These are phyloP conservation scores for Furcasterigmium furcatum DNA, from an alignment of 2,329 filamentous ascomycete genomes.

Conservation along the genomic window DNA sequence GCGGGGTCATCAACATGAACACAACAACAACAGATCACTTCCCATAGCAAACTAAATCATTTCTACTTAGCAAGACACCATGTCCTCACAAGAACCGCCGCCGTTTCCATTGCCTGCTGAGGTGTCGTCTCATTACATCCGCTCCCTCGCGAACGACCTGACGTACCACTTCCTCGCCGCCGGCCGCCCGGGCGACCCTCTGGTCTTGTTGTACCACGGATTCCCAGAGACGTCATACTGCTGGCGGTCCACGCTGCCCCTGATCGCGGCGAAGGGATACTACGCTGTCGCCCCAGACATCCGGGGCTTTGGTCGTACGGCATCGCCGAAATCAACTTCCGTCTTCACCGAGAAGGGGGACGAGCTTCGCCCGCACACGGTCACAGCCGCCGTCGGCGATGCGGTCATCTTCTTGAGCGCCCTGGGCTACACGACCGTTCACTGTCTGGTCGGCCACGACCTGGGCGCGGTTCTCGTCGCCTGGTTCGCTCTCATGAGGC, in stretches of 20 bases:
- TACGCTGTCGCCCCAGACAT: conserved; percentile 66
- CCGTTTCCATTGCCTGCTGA: background rate
- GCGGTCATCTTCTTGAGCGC: conserved; percentile 57
- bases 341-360: background rate
- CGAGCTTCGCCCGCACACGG: conserved; percentile 17
- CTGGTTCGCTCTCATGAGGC: conserved; percentile 57
- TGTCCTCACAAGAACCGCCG: background rate
- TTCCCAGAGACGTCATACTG: conserved; percentile 69
- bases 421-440: conserved; percentile 55
- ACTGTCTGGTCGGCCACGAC: conserved; percentile 63
- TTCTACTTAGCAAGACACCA: too few species aligned
- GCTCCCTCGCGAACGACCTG: background rate
- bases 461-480: conserved; percentile 61
- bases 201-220: conserved; percentile 62
- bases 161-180: background rate
- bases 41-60: too few species aligned
- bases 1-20: too few species aligned
- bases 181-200: conserved; percentile 28
- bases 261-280: conserved; percentile 57
- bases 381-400: conserved; percentile 55
- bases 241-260: conserved; percentile 61
- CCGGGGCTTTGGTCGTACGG: conserved; percentile 63
- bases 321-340: conserved; percentile 31
- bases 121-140: background rate
- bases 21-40: too few species aligned